phyloP scores from a whole-genome alignment of 2,329 filamentous ascomycete species.

The Fusarium tjaetaba region DNA sequence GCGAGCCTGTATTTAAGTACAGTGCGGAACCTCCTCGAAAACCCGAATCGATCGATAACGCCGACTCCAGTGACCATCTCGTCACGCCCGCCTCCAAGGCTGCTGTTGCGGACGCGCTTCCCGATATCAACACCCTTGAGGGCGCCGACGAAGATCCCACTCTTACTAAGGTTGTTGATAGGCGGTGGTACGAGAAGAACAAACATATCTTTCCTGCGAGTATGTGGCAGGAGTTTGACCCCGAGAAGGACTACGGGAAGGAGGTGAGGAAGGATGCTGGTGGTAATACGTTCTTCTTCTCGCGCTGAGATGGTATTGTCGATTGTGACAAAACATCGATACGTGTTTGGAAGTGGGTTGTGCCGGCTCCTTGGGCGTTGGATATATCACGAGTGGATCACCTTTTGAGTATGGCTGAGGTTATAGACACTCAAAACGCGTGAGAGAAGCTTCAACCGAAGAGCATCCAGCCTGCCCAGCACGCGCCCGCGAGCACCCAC shows the following conservation, averaged over 20 bases:
- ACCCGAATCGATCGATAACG: constrained; percentile 43
- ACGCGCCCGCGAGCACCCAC: constrained; percentile 56
- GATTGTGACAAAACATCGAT: not conserved
- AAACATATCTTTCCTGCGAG: constrained; percentile 99
- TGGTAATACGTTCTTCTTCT: constrained; percentile 94
- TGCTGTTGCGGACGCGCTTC: constrained; percentile 51
- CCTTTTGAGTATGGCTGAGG: constrained; percentile 13
- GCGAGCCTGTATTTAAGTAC: constrained; percentile 81
- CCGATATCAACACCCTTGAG: constrained; percentile 70
- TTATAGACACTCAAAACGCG: constrained; percentile 6
- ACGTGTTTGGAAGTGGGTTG: not conserved
- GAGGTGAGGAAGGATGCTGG: constrained; percentile 83
- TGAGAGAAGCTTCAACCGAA: constrained; percentile 45
- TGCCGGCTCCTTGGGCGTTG: constrained; percentile 4
- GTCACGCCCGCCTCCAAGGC: constrained; percentile 49
- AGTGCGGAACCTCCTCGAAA: constrained; percentile 57
- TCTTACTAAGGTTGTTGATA: constrained; percentile 92
- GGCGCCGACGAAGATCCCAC: constrained; percentile 81
- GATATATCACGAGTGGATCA: constrained; percentile 18
- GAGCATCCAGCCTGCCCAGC: constrained; percentile 49
- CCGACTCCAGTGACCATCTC: constrained; percentile 29
- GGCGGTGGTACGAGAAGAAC: constrained; percentile 96
- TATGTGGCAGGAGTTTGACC: constrained; percentile 94
- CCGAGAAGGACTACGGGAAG: constrained; percentile 83
- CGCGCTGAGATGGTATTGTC: constrained; percentile 47